Conservation (phyloP, 768 basidiomycete species). For the Phallus indusiatus region DNA sequence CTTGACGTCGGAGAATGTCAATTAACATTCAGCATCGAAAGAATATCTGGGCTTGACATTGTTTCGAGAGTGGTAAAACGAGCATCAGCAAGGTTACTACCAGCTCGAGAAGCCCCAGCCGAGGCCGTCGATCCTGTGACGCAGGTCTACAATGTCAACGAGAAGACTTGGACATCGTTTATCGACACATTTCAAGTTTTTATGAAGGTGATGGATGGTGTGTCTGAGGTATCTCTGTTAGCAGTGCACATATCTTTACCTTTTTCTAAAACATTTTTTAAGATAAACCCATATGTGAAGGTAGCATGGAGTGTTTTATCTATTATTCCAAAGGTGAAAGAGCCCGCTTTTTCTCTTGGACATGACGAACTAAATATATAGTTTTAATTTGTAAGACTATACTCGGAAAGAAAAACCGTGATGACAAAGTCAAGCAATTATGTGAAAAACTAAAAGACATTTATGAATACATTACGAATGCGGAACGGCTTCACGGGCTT, state of each 20-base stretch:
- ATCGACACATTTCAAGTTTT: background rate
- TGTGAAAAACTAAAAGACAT: background rate
- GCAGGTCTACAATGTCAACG: background rate
- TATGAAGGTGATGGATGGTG: background rate
- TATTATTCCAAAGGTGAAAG: background rate
- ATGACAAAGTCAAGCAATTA: background rate
- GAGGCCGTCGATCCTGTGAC: background rate
- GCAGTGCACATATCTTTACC: background rate
- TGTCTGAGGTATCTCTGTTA: background rate
- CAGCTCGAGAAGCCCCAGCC: background rate
- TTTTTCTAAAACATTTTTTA: background rate
- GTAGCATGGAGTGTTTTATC: background rate
- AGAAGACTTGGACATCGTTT: background rate
- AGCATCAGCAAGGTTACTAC: background rate
- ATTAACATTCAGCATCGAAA: background rate
- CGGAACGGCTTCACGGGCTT: background rate
- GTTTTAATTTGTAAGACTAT: too few relatives aligned
- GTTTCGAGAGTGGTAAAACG: background rate
- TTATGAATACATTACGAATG: background rate
- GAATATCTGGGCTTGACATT: background rate
- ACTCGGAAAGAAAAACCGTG: background rate
- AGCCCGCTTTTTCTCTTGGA: too few relatives aligned
- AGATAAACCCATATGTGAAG: background rate
- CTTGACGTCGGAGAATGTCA: background rate
- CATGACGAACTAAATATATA: too few relatives aligned